Evolutionary conservation across 169 alveolate species (phyloP).

Genomic region (Perkinsus marinus): DNA sequence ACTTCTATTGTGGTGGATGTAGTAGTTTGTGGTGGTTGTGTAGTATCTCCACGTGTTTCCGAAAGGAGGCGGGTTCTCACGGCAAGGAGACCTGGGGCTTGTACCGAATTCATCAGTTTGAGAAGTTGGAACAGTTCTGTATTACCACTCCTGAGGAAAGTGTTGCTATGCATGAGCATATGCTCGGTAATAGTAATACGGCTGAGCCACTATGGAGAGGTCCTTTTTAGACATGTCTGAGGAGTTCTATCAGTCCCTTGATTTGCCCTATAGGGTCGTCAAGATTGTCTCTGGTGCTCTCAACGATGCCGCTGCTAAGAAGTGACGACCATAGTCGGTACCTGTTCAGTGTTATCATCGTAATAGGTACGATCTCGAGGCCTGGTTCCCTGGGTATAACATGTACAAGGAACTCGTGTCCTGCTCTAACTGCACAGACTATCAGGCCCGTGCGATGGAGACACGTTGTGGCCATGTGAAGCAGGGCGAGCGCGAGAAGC

Average conservation of each 20-base stretch:
- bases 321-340: no score
- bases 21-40: slow-evolving; percentile 67
- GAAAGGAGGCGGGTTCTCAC: slow-evolving; percentile 99
- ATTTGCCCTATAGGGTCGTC: slow-evolving; percentile 84
- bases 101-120: slow-evolving; percentile 96
- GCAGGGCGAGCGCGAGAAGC: slow-evolving; percentile 58
- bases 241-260: slow-evolving; percentile 86
- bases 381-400: slow-evolving; percentile 96
- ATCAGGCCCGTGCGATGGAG: slow-evolving; percentile 78
- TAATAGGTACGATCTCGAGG: slow-evolving; percentile 83
- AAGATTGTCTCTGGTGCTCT: slow-evolving; percentile 96
- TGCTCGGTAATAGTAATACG: not conserved
- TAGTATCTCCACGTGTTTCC: slow-evolving; percentile 93
- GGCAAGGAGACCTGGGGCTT: slow-evolving; percentile 98
- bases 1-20: no score
- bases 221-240: slow-evolving; percentile 24
- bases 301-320: slow-evolving; percentile 97
- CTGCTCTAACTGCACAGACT: slow-evolving; percentile 98
- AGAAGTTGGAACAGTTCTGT: slow-evolving; percentile 94
- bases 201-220: not conserved
- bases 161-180: slow-evolving; percentile 26
- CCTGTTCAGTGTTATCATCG: not conserved
- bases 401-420: slow-evolving; percentile 92
- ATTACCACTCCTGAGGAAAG: slow-evolving; percentile 85
- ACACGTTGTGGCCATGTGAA: slow-evolving; percentile 56